Evolutionary conservation across 2,329 filamentous ascomycete species (phyloP).

Genomic region (Epichloe aotearoae): DNA sequence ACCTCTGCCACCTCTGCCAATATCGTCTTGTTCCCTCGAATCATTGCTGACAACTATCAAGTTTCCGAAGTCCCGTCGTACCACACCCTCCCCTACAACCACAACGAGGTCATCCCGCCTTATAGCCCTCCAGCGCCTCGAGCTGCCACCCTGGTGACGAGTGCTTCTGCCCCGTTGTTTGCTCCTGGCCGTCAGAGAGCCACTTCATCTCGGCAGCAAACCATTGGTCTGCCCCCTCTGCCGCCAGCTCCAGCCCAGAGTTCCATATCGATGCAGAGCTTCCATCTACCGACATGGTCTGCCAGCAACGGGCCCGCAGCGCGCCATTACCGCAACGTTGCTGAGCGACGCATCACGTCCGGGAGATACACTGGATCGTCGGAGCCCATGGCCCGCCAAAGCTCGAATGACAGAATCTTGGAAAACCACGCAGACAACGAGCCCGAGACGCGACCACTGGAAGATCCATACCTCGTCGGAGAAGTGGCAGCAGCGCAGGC

Average conservation of each 20-base stretch:
- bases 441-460: slow-evolving; percentile 33
- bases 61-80: slow-evolving; percentile 54
- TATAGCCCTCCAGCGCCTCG: slow-evolving; percentile 28
- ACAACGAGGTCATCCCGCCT: slow-evolving; percentile 32
- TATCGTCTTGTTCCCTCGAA: not conserved
- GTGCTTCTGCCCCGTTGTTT: slow-evolving; percentile 2
- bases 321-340: slow-evolving; percentile 50
- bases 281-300: slow-evolving; percentile 47
- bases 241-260: slow-evolving; percentile 26
- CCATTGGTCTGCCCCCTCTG: slow-evolving; percentile 37
- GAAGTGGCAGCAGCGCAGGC: slow-evolving; percentile 48
- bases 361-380: slow-evolving; percentile 22
- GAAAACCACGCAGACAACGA: not conserved
- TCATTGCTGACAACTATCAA: slow-evolving; percentile 12
- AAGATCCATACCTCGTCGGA: slow-evolving; percentile 56
- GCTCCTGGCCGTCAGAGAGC: slow-evolving; percentile 9
- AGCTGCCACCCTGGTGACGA: slow-evolving; percentile 2
- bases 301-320: slow-evolving; percentile 38
- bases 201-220: slow-evolving; percentile 18
- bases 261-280: slow-evolving; percentile 34
- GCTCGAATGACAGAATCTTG: not conserved
- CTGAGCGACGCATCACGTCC: slow-evolving; percentile 43
- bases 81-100: slow-evolving; percentile 38
- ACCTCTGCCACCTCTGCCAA: not conserved
- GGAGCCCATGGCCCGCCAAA: slow-evolving; percentile 12